phyloP scores from a whole-genome alignment of 768 basidiomycete species.

The Nidularia pulvinata region DNA sequence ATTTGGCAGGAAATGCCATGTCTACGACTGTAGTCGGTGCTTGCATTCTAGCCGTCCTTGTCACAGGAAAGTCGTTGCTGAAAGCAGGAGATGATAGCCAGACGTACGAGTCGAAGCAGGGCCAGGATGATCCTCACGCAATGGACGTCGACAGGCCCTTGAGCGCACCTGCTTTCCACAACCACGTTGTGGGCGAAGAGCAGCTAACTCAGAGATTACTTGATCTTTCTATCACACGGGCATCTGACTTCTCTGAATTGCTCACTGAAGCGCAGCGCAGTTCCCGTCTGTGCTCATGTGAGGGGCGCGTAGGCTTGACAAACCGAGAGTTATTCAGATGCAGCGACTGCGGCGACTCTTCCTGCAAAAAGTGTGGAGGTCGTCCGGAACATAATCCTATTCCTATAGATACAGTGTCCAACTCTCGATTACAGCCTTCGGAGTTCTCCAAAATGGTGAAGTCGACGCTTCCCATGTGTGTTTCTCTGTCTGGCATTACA shows the following conservation, averaged over 20 bases:
- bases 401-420: slow-evolving; percentile 45
- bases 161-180: slow-evolving; percentile 18
- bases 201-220: slow-evolving; percentile 61
- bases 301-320: slow-evolving; percentile 83
- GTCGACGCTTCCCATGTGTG: slow-evolving; percentile 83
- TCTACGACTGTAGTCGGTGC: slow-evolving; percentile 95
- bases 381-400: slow-evolving; percentile 85
- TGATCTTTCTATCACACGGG: slow-evolving; percentile 60
- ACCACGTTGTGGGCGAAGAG: slow-evolving; percentile 74
- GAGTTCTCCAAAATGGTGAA: slow-evolving; percentile 80
- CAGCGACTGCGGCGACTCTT: slow-evolving; percentile 72
- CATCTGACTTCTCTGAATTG: slow-evolving; percentile 48
- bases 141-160: slow-evolving; percentile 47
- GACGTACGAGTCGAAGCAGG: slow-evolving; percentile 69
- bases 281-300: slow-evolving; percentile 85
- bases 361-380: slow-evolving; percentile 87
- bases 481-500: slow-evolving; percentile 55
- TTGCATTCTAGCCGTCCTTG: slow-evolving; percentile 82
- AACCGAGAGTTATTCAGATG: slow-evolving; percentile 67
- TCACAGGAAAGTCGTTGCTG: slow-evolving; percentile 64
- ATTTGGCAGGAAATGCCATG: slow-evolving; percentile 97
- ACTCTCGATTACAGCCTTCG: slow-evolving; percentile 69
- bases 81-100: slow-evolving; percentile 62
- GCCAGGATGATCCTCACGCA: slow-evolving; percentile 28
- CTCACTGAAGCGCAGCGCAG: slow-evolving; percentile 68